Evolutionary conservation across 306 rosid species (phyloP), one percentile per base, ranked within the genome.

Genomic region (Nissolia schottii): DNA sequence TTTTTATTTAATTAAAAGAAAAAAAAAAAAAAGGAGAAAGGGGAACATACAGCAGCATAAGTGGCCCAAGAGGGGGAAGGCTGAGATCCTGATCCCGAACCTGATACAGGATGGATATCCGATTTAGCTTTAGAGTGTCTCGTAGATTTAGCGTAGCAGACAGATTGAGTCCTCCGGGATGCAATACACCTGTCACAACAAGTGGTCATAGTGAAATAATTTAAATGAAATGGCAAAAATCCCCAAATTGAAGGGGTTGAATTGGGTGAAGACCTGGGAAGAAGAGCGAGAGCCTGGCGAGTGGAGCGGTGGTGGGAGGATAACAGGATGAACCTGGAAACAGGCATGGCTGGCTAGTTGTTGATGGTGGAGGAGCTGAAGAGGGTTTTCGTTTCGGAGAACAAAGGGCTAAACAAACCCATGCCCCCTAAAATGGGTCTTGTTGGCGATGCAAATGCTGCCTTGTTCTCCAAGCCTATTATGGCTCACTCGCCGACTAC

Each of bases 31-130:
- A 3, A 35, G 49, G 50, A 56, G 57, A 12, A 65, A 35, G 57
- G 57, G 59, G 59, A 72, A 71, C 94, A 74, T 89, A 93, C 98
- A 80, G 83, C 18, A 45, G 71, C 46, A 80, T 79, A 89, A 70
- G 84, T 16, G 74, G 68, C 88, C 85, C 89, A 68, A 1, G 88
- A 80, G 70, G 76, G 80, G 80, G 93, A 72, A 76, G 72, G 61
- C 43, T 70, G 80, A 4, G 67, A 31, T 2, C 20, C 16, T 1
- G 83, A 66, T 71, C 83, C 85, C 28, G 71, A 38, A 28, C 80
- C 34, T 34, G 45, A 37, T 13, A 84, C 31, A 45, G 81, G 75
- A 50, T 64, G 78, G 59, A 57, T 29, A 56, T 54, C 81, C 32
- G 74, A 64, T 55, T 72, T 85, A 63, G 62, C 73, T 63, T 70